Conservation (phyloP, 2,329 filamentous ascomycete species). For the Calcarisporium arbuscula region DNA sequence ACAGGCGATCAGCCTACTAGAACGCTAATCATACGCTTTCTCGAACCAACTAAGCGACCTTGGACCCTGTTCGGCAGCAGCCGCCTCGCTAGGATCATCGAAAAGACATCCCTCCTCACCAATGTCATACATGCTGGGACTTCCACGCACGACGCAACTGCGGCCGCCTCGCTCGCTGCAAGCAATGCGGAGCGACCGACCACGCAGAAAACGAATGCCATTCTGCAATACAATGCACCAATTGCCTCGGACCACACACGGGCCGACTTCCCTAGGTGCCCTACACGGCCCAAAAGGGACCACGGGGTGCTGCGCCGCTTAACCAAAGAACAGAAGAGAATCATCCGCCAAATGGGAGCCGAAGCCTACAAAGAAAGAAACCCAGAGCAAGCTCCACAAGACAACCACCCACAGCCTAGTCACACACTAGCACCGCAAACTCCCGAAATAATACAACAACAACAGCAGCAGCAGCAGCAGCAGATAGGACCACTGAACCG, state of each 20-base stretch:
- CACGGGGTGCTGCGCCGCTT: slow-evolving; percentile 1
- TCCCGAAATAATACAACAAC: too few relatives aligned
- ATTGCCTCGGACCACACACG: slow-evolving; percentile 2
- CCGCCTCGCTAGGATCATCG: slow-evolving; percentile 3
- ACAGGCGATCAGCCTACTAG: too few relatives aligned
- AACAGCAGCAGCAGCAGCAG: too few relatives aligned
- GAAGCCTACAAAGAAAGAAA: too few relatives aligned
- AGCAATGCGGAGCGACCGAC: neutral
- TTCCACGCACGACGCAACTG: slow-evolving; percentile 3
- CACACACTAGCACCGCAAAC: too few relatives aligned
- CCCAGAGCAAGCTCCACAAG: too few relatives aligned
- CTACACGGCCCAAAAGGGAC: slow-evolving; percentile 1
- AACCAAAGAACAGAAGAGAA: neutral
- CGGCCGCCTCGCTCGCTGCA: neutral
- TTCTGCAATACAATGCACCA: slow-evolving; percentile 1
- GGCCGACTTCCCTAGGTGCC: slow-evolving; percentile 1
- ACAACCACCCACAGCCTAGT: too few relatives aligned
- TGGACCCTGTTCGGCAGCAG: slow-evolving; percentile 5
- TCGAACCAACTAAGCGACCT: slow-evolving; percentile 1
- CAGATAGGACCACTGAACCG: too few relatives aligned
- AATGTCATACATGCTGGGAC: slow-evolving; percentile 7
- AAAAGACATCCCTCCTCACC: neutral
- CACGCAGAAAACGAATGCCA: neutral
- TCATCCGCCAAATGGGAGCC: too few relatives aligned
- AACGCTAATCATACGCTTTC: slow-evolving; percentile 4